Conservation (phyloP, 129 eudicot species). For the Calendula officinalis region DNA sequence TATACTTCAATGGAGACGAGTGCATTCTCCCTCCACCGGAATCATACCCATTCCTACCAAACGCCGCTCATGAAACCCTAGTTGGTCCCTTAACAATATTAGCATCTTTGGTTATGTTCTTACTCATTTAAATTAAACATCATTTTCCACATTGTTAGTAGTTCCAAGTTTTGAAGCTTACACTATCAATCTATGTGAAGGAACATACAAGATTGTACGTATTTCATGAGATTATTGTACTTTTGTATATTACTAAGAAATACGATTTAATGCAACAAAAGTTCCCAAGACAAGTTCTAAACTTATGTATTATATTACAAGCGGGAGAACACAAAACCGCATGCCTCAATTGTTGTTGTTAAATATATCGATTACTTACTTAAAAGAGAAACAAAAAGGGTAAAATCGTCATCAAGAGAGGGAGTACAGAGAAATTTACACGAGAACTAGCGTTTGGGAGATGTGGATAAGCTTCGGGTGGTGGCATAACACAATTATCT, state of each 20-base stretch:
- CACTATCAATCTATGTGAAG: conserved; percentile 2
- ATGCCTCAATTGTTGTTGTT: conserved; percentile 23
- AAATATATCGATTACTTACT: conserved; percentile 23
- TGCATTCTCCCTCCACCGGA: conserved; percentile 88
- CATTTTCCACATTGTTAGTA: conserved; percentile 14
- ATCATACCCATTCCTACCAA: conserved; percentile 75
- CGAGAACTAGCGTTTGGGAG: conserved; percentile 65
- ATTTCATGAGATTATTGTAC: conserved; percentile 13
- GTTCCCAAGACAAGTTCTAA: conserved; percentile 1
- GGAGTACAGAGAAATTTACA: conserved; percentile 37
- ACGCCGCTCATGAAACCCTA: conserved; percentile 41
- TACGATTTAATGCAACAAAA: conserved; percentile 20
- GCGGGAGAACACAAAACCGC: conserved; percentile 17
- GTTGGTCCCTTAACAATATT: conserved; percentile 28
- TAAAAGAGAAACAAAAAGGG: conserved; percentile 35
- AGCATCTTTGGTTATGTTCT: conserved; percentile 26
- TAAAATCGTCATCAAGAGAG: conserved; percentile 37
- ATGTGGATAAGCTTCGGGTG: conserved; percentile 92
- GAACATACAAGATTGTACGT: conserved; percentile 14
- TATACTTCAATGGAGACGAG: conserved; percentile 90
- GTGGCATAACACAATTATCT: conserved; percentile 98
- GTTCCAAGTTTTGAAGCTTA: conserved; percentile 41
- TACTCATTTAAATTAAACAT: conserved; percentile 31
- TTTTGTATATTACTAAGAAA: conserved; percentile 18
- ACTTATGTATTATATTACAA: conserved; percentile 22